These are phyloP conservation scores for Scutellaria minor DNA, from an alignment of 257 asterid genomes.

Conservation along the genomic window DNA sequence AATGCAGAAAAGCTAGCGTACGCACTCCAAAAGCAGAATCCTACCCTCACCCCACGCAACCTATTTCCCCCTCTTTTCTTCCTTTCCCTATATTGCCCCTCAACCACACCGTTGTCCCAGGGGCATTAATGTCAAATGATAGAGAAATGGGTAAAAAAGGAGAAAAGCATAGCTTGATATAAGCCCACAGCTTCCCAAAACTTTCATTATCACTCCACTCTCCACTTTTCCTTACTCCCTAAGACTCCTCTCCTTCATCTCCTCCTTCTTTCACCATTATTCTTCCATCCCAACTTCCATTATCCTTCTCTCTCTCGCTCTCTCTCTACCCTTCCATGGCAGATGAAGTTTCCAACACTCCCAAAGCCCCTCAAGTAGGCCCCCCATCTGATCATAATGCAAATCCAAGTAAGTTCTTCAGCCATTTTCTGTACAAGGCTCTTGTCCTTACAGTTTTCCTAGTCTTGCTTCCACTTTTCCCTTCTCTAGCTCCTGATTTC, in stretches of 20 bases:
- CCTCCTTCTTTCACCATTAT: slow-evolving; percentile 27
- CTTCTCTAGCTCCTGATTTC: slow-evolving; percentile 73
- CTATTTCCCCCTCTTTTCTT: slow-evolving; percentile 43
- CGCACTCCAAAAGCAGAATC: slow-evolving; percentile 87
- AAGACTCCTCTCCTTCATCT: slow-evolving; percentile 49
- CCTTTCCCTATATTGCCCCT: slow-evolving; percentile 45
- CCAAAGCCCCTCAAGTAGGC: slow-evolving; percentile 33
- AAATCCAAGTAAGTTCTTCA: slow-evolving; percentile 52
- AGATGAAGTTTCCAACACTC: slow-evolving; percentile 39
- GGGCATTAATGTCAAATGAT: slow-evolving; percentile 43
- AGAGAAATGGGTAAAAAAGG: slow-evolving; percentile 35
- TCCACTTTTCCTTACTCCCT: slow-evolving; percentile 53
- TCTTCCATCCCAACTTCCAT: neutral
- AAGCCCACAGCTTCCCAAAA: slow-evolving; percentile 59
- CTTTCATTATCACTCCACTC: slow-evolving; percentile 47
- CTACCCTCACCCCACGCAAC: slow-evolving; percentile 65
- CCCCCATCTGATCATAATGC: slow-evolving; percentile 30
- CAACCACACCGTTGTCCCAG: neutral
- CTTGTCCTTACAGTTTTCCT: slow-evolving; percentile 54
- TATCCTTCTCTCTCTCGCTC: neutral
- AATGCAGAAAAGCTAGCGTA: slow-evolving; percentile 72
- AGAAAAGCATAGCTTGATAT: slow-evolving; percentile 53
- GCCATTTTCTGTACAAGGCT: slow-evolving; percentile 64
- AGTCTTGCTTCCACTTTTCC: slow-evolving; percentile 65
- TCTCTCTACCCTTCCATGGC: slow-evolving; percentile 54